Percentiles rank a stretch among this genome's conserved stretches.
These are phyloP conservation scores for Spinacia oleracea DNA, from an alignment of 179 eudicot species.

Conservation along the genomic window DNA sequence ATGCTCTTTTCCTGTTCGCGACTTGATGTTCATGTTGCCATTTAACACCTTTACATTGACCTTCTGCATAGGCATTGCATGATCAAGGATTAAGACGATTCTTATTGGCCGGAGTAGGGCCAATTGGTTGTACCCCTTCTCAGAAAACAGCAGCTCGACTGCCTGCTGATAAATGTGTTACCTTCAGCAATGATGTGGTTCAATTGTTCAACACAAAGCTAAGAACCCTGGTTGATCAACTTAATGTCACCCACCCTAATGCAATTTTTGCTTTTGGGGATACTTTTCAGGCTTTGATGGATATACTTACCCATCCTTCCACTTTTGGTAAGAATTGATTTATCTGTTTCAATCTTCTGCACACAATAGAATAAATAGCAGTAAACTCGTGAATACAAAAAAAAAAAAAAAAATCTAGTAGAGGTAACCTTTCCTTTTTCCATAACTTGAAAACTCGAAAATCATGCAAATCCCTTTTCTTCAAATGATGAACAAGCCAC, in stretches of 20 bases:
- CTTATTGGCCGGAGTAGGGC: conserved; percentile 60
- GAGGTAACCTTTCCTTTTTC: no score
- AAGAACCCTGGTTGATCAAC: conserved; percentile 44
- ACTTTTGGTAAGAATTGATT: conserved; percentile 47
- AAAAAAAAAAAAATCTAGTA: no score
- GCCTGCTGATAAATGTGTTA: conserved; percentile 55
- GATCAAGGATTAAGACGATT: conserved; percentile 65
- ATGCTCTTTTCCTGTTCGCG: neutral
- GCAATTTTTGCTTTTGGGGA: conserved; percentile 67
- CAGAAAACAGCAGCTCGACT: conserved; percentile 47
- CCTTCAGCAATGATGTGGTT: conserved; percentile 53
- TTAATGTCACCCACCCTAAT: conserved; percentile 51
- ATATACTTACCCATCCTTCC: conserved; percentile 48
- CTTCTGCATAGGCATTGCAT: conserved; percentile 45
- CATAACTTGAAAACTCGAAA: no score
- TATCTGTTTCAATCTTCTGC: neutral
- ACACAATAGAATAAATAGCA: no score
- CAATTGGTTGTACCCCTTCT: conserved; percentile 80
- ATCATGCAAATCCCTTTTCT: no score
- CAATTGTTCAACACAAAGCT: conserved; percentile 63
- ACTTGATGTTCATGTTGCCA: neutral
- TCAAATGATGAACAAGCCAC: no score
- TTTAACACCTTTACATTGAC: neutral
- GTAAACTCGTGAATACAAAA: no score
- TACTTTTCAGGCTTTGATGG: conserved; percentile 51